Evolutionary conservation across 768 basidiomycete species (phyloP).

Genomic region (Boletus sensibilis): DNA sequence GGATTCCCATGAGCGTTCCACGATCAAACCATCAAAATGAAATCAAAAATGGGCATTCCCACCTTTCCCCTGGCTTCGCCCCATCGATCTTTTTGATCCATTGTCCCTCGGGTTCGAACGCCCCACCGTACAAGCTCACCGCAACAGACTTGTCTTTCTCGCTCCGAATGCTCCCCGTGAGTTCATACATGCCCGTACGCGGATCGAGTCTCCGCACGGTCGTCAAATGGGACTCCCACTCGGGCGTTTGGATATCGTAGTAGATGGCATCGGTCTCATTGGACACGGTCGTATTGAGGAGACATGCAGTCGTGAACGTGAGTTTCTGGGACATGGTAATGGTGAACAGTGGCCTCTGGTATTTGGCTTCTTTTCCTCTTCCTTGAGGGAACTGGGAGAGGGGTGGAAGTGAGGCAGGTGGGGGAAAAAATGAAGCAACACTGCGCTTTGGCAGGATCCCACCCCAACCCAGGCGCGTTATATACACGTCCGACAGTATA

Average conservation of each 20-base stretch:
- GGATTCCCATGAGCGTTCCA: constrained; percentile 1
- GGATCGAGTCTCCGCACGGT: constrained; percentile 34
- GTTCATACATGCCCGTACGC: constrained; percentile 29
- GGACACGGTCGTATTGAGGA: constrained; percentile 39
- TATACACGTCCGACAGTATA: not conserved
- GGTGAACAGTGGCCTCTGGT: not conserved
- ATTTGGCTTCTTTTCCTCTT: not conserved
- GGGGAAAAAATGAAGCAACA: not conserved
- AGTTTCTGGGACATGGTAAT: constrained; percentile 32
- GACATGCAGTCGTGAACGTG: constrained; percentile 37
- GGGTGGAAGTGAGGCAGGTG: not conserved
- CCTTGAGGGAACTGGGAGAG: not conserved
- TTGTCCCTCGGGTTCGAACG: constrained; percentile 27
- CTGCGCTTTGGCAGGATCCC: not conserved
- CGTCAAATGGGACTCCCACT: constrained; percentile 37
- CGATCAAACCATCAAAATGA: not conserved
- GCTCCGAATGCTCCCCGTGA: constrained; percentile 34
- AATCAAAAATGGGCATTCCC: not conserved
- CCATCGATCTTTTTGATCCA: constrained; percentile 31
- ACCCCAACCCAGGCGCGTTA: not conserved
- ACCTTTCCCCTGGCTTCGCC: constrained; percentile 15
- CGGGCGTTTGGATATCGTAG: constrained; percentile 41
- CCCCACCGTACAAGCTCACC: constrained; percentile 29
- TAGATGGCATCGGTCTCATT: constrained; percentile 38
- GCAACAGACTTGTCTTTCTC: constrained; percentile 30